Conservation (phyloP, 495 filamentous ascomycete genomes). For the Beverwykella pulmonaria region DNA sequence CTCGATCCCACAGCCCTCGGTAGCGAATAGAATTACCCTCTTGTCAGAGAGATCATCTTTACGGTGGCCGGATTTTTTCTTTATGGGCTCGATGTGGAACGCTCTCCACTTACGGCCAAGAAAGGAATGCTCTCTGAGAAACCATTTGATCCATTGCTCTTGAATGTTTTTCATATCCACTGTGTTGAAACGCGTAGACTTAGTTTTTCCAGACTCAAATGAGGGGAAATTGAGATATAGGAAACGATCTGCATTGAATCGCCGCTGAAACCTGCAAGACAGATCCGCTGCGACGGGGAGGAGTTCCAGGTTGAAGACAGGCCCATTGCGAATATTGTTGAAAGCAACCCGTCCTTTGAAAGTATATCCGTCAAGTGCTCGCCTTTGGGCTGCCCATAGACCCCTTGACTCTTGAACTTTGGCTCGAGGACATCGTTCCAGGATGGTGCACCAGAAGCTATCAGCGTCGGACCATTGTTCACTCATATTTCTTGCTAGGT, state of each 20-base stretch:
- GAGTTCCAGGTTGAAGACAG: conserved; percentile 37
- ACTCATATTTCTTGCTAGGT: conserved; percentile 6
- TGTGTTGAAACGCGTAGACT: conserved; percentile 14
- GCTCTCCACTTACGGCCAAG: conserved; percentile 43
- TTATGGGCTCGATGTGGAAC: conserved; percentile 35
- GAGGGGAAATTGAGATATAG: conserved; percentile 39
- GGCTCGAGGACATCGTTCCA: neutral
- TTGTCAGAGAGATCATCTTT: conserved; percentile 17
- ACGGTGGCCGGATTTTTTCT: conserved; percentile 33
- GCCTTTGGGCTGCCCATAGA: conserved; percentile 28
- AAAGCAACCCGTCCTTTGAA: conserved; percentile 36
- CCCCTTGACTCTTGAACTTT: conserved; percentile 2
- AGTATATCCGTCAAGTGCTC: conserved; percentile 30
- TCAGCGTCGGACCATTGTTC: conserved; percentile 9
- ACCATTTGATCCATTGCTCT: conserved; percentile 34
- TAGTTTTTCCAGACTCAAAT: neutral
- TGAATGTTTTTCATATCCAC: conserved; percentile 19
- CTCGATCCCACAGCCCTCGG: conserved; percentile 21
- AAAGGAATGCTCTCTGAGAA: conserved; percentile 33
- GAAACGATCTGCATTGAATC: conserved; percentile 40
- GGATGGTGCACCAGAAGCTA: conserved; percentile 11
- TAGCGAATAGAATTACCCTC: conserved; percentile 37
- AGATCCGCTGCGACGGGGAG: conserved; percentile 28
- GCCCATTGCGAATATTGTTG: conserved; percentile 14
- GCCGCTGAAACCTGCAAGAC: conserved; percentile 39